A percentile compares a stretch with the other conserved stretches of the same genome.
Evolutionary conservation across 2,329 filamentous ascomycete genomes (phyloP).

Genomic region (Metarhizium anisopliae): DNA sequence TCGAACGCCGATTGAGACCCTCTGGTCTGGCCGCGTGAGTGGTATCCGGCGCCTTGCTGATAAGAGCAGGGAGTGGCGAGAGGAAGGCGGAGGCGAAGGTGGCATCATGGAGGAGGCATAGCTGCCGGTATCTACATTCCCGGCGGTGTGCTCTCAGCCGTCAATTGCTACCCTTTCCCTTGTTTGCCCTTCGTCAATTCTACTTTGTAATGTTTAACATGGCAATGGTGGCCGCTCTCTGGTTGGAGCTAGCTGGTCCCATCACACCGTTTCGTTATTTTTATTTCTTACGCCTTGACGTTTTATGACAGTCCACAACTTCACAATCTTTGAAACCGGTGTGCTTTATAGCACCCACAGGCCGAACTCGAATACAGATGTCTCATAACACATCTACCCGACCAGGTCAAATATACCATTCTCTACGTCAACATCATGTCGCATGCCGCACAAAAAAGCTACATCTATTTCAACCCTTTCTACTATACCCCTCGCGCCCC

Average conservation of each 20-base stretch:
- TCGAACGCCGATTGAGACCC: constrained; percentile 76
- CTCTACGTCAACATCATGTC: background rate
- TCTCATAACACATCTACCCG: background rate
- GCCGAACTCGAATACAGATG: background rate
- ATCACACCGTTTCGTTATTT: background rate
- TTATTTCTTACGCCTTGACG: constrained; percentile 6
- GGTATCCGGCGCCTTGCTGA: constrained; percentile 78
- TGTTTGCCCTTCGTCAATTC: background rate
- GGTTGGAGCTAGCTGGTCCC: background rate
- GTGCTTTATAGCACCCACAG: background rate
- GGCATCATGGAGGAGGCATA: constrained; percentile 53
- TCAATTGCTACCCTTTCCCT: background rate
- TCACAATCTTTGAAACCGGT: background rate
- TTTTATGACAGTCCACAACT: constrained; percentile 4
- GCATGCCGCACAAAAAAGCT: background rate
- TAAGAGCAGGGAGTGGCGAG: constrained; percentile 83
- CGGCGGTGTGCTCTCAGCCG: background rate
- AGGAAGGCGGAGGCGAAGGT: constrained; percentile 67
- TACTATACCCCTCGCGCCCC: constrained; percentile 1
- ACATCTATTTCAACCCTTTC: background rate
- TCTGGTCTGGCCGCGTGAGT: constrained; percentile 77
- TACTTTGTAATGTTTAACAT: background rate
- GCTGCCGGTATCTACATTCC: background rate
- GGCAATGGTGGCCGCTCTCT: background rate
- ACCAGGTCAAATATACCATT: background rate